Base-by-base conservation (phyloP, 495 filamentous ascomycete genomes). In the Xylaria sp. region DNA sequence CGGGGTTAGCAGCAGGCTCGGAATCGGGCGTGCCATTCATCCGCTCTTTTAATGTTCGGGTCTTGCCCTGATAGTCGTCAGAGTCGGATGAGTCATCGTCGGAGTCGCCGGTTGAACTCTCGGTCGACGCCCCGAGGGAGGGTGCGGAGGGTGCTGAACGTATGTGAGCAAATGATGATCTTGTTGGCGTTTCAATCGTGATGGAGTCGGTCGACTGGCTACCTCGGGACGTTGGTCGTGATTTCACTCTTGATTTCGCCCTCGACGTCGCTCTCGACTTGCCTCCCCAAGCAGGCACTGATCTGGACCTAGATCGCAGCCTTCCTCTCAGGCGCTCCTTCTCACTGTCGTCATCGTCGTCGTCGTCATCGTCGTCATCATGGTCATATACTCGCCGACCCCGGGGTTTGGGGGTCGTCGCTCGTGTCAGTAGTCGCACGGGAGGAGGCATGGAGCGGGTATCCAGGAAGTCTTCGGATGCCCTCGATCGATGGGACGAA, bases 81-180 rank as follows among this genome's bases (percentile, higher is more conserved):
- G 78, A 81, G 26, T 71, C 67, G 29, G 82, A 79, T 21, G 77
- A 78, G 21, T 79, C 79, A 70, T 76, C 79, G 61, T 76, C 82
- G 8, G 81, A 78, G 44, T 82, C 80, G 61, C 75, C 78, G n/a
- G 77, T 76, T 3, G 82, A 82, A 59, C 79, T 80, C 66, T 73
- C 78, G 40, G 78, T 77, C 1, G 81, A 80, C 37, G 80, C 78
- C 63, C 76, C 73, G 35, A 77, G 78, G 3, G 80, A 81, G 55
- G 76, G 77, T 55, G 74, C 80, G 55, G 81, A 85, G 19, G 76
- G 82, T 33, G 78, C 80, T 14, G 80, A 84, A 15, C 80, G 79
- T 24, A 64, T 43, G 61, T 83, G 80, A 29, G 72, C 71, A 55
- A 78, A 80, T 24, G 77, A 80, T 14, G 82, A 82, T 15, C 75